Conservation (phyloP, 2,329 filamentous ascomycete species). For the Colletotrichum spinosum region DNA sequence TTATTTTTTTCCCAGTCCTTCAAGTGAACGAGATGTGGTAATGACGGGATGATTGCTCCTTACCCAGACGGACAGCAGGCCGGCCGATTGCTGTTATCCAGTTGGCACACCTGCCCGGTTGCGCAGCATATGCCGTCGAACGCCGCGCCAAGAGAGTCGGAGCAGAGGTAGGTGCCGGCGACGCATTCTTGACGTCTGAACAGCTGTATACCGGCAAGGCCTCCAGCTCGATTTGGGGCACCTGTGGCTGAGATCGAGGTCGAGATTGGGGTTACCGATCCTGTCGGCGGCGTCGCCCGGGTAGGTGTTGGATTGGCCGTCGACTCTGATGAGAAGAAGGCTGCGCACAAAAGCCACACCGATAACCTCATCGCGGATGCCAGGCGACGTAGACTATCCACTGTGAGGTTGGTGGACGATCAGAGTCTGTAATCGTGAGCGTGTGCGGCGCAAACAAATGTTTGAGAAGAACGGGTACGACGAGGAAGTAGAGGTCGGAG, state of each 20-base stretch:
- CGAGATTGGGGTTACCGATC: constrained; percentile 8
- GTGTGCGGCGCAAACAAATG: no score
- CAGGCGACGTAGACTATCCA: no score
- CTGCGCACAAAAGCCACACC: background rate
- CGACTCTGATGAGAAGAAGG: no score
- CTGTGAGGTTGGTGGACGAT: no score
- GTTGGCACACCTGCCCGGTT: constrained; percentile 60
- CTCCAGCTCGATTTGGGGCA: constrained; percentile 12
- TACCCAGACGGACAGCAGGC: constrained; percentile 67
- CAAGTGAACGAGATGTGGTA: background rate
- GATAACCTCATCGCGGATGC: constrained; percentile 16
- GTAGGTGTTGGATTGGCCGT: background rate
- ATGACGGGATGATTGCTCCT: constrained; percentile 38
- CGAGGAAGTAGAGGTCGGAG: no score
- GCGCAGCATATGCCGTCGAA: constrained; percentile 65
- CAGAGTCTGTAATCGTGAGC: no score
- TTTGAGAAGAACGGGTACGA: no score
- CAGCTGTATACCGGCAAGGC: constrained; percentile 3
- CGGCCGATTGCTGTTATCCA: constrained; percentile 60
- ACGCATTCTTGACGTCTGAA: constrained; percentile 52
- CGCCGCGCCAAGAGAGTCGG: constrained; percentile 55
- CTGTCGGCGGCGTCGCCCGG: constrained; percentile 5
- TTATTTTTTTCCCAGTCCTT: constrained; percentile 9
- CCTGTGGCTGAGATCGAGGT: constrained; percentile 4
- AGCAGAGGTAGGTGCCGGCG: constrained; percentile 63